Percentiles rank a stretch among this genome's conserved stretches.
Evolutionary conservation across 331 rosid genomes (phyloP).

Genomic region (Rosa hybrid): DNA sequence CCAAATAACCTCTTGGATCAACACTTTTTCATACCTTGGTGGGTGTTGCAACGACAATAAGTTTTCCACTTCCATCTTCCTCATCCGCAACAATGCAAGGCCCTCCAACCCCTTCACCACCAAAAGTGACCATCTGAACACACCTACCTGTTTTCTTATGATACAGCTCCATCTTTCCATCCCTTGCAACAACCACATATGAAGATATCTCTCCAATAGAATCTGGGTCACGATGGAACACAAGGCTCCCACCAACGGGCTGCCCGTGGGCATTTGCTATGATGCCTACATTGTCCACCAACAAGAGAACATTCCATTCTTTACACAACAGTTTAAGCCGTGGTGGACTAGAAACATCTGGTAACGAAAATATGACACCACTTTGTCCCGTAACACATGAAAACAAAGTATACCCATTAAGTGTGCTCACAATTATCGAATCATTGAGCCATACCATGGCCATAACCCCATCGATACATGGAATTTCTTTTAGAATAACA

Average conservation of each 20-base stretch:
- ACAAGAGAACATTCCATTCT: conserved; percentile 83
- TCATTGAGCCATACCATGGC: conserved; percentile 85
- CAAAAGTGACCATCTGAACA: conserved; percentile 71
- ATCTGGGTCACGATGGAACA: conserved; percentile 61
- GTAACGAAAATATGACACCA: conserved; percentile 74
- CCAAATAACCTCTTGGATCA: conserved; percentile 5
- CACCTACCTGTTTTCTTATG: conserved; percentile 77
- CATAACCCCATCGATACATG: conserved; percentile 69
- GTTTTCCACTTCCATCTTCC: conserved; percentile 61
- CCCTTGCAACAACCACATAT: conserved; percentile 72
- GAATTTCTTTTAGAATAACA: conserved; percentile 75
- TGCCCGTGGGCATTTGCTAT: conserved; percentile 66
- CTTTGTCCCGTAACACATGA: conserved; percentile 74
- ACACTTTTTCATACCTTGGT: conserved; percentile 57
- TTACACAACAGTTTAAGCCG: conserved; percentile 61
- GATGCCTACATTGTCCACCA: conserved; percentile 91
- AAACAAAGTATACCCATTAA: conserved; percentile 69
- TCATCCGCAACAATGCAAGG: conserved; percentile 70
- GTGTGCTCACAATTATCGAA: conserved; percentile 73
- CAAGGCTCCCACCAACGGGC: conserved; percentile 88
- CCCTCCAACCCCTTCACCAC: conserved; percentile 66
- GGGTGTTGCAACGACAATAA: conserved; percentile 72
- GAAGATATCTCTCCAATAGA: conserved; percentile 81
- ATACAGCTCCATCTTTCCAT: conserved; percentile 81
- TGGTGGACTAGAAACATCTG: conserved; percentile 73